phyloP scores from a whole-genome alignment of 2,329 filamentous ascomycete species.

The Taxawa tesnikishii region DNA sequence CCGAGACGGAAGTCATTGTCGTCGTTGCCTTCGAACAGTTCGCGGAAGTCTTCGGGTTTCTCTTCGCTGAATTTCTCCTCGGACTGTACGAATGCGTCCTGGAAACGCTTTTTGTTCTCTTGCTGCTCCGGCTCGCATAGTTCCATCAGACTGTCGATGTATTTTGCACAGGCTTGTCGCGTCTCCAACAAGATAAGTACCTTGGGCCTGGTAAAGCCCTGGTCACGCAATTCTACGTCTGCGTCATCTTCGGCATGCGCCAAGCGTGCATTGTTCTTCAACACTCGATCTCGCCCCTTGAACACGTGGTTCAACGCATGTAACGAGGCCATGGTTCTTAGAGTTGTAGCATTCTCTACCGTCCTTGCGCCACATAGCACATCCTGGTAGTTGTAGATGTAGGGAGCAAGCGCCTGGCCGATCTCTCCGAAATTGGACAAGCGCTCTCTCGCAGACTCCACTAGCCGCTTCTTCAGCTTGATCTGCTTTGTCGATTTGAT shows the following conservation, averaged over 20 bases:
- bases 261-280: slow-evolving; percentile 82
- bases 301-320: slow-evolving; percentile 87
- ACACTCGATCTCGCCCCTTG: slow-evolving; percentile 80
- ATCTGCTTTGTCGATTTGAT: slow-evolving; percentile 22
- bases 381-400: slow-evolving; percentile 75
- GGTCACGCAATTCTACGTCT: slow-evolving; percentile 66
- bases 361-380: slow-evolving; percentile 64
- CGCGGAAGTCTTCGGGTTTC: slow-evolving; percentile 75
- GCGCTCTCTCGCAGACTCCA: slow-evolving; percentile 40
- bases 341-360: slow-evolving; percentile 50
- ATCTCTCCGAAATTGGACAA: slow-evolving; percentile 46
- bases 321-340: slow-evolving; percentile 64
- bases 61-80: slow-evolving; percentile 57
- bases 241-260: slow-evolving; percentile 49
- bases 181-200: slow-evolving; percentile 85
- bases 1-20: slow-evolving; percentile 95
- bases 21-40: slow-evolving; percentile 87
- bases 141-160: slow-evolving; percentile 63
- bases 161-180: slow-evolving; percentile 68
- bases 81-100: slow-evolving; percentile 65
- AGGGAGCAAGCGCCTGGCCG: slow-evolving; percentile 54
- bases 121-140: slow-evolving; percentile 78
- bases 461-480: slow-evolving; percentile 60
- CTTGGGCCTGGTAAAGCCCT: slow-evolving; percentile 92
- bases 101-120: slow-evolving; percentile 87